Conservation (phyloP, 225 moss, liverwort and hornwort species). For the Bryoerythrophyllum caledonicum region DNA sequence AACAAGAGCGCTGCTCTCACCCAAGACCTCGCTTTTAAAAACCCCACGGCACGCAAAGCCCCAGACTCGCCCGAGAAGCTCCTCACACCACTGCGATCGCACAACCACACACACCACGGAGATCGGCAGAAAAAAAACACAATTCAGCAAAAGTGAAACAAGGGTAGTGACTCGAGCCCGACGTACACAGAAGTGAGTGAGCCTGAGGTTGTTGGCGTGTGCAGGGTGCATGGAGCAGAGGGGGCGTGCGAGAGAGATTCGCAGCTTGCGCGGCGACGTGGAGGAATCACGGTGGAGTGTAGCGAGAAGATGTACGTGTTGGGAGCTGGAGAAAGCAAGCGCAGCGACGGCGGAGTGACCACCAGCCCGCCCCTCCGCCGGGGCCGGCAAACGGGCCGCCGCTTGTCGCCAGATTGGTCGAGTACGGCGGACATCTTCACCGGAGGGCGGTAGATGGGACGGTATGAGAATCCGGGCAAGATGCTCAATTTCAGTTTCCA, state of each 20-base stretch:
- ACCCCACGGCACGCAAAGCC: background rate
- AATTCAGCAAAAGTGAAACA: background rate
- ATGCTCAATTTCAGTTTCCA: no score
- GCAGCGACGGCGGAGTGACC: no score
- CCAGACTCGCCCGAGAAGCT: background rate
- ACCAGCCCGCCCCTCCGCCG: no score
- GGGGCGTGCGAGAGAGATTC: background rate
- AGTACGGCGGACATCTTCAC: no score
- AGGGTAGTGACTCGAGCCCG: conserved; percentile 3
- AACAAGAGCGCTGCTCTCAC: background rate
- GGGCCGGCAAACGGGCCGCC: no score
- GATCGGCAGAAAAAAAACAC: background rate
- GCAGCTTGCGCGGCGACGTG: background rate
- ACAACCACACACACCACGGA: background rate
- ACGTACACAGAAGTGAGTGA: background rate
- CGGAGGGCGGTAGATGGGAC: no score
- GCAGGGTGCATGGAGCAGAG: background rate
- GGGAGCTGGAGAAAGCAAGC: background rate
- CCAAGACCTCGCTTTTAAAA: background rate
- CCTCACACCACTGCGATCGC: conserved; percentile 2
- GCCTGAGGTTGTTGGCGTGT: background rate
- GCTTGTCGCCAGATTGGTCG: no score
- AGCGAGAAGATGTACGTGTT: background rate
- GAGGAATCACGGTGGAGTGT: conserved; percentile 10
- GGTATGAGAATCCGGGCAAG: no score